Conservation (phyloP, 2,329 filamentous ascomycete genomes). For the Sporothrix mexicana region DNA sequence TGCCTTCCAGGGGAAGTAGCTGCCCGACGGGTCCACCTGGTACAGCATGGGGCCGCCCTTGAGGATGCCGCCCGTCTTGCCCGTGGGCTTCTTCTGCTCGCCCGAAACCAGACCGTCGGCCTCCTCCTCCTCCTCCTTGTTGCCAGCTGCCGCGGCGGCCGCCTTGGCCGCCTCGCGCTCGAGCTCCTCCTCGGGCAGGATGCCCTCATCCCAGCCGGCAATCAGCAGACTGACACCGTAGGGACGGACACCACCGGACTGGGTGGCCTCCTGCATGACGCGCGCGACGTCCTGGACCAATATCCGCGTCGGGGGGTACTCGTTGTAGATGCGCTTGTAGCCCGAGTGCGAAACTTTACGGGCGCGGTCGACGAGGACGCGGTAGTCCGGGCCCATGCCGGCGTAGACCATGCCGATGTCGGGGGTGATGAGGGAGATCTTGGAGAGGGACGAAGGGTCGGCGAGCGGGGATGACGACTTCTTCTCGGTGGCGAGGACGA, state of each 20-base stretch:
- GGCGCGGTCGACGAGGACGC: slow-evolving; percentile 95
- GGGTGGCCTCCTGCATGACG: slow-evolving; percentile 98
- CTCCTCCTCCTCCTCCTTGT: slow-evolving; percentile 49
- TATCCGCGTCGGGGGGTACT: slow-evolving; percentile 99
- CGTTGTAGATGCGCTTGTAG: slow-evolving; percentile 99
- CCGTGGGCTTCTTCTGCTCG: slow-evolving; percentile 73
- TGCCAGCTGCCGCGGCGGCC: slow-evolving; percentile 52
- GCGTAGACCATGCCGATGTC: slow-evolving; percentile 99
- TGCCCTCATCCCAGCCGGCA: slow-evolving; percentile 96
- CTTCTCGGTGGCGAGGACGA: slow-evolving; percentile 98
- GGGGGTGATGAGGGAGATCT: slow-evolving; percentile 96
- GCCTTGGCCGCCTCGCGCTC: slow-evolving; percentile 55
- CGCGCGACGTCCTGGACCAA: slow-evolving; percentile 97
- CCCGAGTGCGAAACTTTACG: slow-evolving; percentile 97
- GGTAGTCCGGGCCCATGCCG: slow-evolving; percentile 98
- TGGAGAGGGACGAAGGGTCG: slow-evolving; percentile 91
- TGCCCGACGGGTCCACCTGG: slow-evolving; percentile 98
- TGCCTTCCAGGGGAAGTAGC: slow-evolving; percentile 99
- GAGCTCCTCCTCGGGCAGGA: slow-evolving; percentile 80
- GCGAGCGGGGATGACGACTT: slow-evolving; percentile 98
- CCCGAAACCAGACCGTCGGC: slow-evolving; percentile 45
- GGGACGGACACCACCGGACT: slow-evolving; percentile 94
- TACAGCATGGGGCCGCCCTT: slow-evolving; percentile 98
- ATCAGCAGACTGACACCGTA: slow-evolving; percentile 96
- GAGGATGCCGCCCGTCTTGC: slow-evolving; percentile 92